Evolutionary conservation across 108 stramenopile species (phyloP).

Genomic region (Licmophora abbreviata): DNA sequence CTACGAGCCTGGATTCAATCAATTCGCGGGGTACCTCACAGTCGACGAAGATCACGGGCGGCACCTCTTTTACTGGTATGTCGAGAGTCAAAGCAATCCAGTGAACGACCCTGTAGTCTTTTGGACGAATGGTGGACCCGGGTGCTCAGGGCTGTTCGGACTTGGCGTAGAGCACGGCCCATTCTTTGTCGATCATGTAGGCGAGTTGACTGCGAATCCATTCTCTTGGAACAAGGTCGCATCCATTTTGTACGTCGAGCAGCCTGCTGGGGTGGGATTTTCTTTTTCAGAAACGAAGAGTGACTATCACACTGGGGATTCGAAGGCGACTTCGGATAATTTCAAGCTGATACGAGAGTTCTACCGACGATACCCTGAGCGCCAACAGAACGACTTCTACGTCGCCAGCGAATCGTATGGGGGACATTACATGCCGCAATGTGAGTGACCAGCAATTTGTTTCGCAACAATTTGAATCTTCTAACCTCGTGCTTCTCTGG

Average conservation of each 20-base stretch:
- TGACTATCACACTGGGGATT: constrained; percentile 25
- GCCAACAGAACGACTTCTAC: constrained; percentile 22
- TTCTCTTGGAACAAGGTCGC: constrained; percentile 45
- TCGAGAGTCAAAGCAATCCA: constrained; percentile 37
- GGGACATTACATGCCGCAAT: constrained; percentile 37
- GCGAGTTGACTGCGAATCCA: constrained; percentile 17
- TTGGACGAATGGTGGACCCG: constrained; percentile 66
- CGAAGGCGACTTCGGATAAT: constrained; percentile 17
- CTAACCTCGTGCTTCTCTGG: too few relatives aligned
- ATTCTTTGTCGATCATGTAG: constrained; percentile 13
- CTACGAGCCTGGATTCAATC: constrained; percentile 26
- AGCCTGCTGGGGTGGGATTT: constrained; percentile 55
- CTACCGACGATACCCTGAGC: constrained; percentile 25
- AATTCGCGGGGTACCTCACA: constrained; percentile 34
- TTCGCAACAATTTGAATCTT: constrained; percentile 12
- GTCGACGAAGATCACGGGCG: constrained; percentile 14
- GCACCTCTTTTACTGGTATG: constrained; percentile 38
- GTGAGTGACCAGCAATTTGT: constrained; percentile 8
- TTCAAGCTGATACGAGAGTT: constrained; percentile 16
- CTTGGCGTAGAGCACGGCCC: constrained; percentile 40
- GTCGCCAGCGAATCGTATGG: constrained; percentile 43
- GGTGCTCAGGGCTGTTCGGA: constrained; percentile 33
- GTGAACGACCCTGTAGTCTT: constrained; percentile 35
- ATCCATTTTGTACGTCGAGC: constrained; percentile 50
- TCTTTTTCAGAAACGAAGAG: constrained; percentile 25